A percentile compares a stretch with the other conserved stretches of the same genome.
Evolutionary conservation across 495 filamentous ascomycete species (phyloP).

Genomic region (Penicillium taxi): DNA sequence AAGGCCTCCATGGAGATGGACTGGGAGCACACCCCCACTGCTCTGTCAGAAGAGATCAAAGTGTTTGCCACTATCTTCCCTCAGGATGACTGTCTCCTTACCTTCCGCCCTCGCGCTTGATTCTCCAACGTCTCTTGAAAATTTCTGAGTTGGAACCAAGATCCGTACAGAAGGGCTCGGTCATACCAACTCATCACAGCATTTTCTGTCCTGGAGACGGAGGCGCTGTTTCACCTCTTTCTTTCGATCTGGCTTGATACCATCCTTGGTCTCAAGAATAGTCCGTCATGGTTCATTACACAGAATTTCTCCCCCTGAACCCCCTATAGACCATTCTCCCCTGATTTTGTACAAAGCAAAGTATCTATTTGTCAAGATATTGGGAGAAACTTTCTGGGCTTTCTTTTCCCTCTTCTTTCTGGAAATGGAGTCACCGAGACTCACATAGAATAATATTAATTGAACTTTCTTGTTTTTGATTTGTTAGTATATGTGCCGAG

Average conservation of each 20-base stretch:
- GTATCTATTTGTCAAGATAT: too few species aligned
- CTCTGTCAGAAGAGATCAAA: constrained; percentile 84
- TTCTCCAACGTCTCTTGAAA: constrained; percentile 3
- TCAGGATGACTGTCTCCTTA: constrained; percentile 45
- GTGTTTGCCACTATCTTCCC: constrained; percentile 98
- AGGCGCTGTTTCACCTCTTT: constrained; percentile 16
- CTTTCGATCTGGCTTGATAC: constrained; percentile 9
- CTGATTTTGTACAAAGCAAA: constrained; percentile 5
- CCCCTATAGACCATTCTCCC: constrained; percentile 7
- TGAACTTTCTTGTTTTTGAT: constrained; percentile 3
- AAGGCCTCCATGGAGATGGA: constrained; percentile 87
- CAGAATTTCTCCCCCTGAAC: not conserved
- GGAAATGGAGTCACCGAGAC: constrained; percentile 8
- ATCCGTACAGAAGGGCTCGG: constrained; percentile 19
- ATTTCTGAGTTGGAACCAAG: constrained; percentile 11
- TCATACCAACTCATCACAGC: constrained; percentile 11
- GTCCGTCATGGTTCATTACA: not conserved
- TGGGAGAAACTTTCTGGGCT: constrained; percentile 7
- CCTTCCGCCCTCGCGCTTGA: constrained; percentile 37
- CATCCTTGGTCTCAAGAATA: constrained; percentile 4
- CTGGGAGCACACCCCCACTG: constrained; percentile 82
- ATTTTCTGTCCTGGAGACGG: constrained; percentile 40
- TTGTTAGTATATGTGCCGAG: not conserved
- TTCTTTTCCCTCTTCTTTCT: constrained; percentile 13
- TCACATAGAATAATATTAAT: constrained; percentile 29